phyloP scores from a whole-genome alignment of 2,329 filamentous ascomycete species.

The Microthyrium microscopicum region DNA sequence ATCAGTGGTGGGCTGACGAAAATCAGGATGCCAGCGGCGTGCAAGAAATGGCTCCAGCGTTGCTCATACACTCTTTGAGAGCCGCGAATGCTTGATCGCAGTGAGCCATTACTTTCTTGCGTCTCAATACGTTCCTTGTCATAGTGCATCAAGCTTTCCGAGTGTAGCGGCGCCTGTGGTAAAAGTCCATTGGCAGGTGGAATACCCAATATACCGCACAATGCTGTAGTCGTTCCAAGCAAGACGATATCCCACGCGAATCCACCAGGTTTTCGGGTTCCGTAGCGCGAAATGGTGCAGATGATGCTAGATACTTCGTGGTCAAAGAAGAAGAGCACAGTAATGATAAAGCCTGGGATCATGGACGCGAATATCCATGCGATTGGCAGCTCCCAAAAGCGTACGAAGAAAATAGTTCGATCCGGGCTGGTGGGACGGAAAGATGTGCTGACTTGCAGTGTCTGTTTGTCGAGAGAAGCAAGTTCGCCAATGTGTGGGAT shows the following conservation, averaged over 20 bases:
- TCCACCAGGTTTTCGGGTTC: conserved; percentile 38
- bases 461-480: conserved; percentile 43
- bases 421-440: conserved; percentile 64
- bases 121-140: conserved; percentile 36
- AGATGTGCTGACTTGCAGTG: conserved; percentile 56
- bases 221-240: conserved; percentile 37
- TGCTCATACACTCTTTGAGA: conserved; percentile 40
- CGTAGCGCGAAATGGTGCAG: conserved; percentile 38
- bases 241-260: conserved; percentile 46
- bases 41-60: conserved; percentile 37
- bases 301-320: conserved; percentile 51
- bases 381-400: conserved; percentile 62
- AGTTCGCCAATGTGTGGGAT: conserved; percentile 46
- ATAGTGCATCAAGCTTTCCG: conserved; percentile 31
- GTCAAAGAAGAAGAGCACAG: conserved; percentile 78
- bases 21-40: conserved; percentile 36
- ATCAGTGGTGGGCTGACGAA: conserved; percentile 41
- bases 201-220: conserved; percentile 38
- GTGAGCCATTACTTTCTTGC: conserved; percentile 23
- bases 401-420: conserved; percentile 58
- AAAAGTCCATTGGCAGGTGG: conserved; percentile 42
- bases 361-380: conserved; percentile 66
- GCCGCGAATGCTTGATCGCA: conserved; percentile 45
- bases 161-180: conserved; percentile 45
- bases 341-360: conserved; percentile 72